phyloP scores from a whole-genome alignment of 2,329 filamentous ascomycete genomes.

The Colletotrichum horii region DNA sequence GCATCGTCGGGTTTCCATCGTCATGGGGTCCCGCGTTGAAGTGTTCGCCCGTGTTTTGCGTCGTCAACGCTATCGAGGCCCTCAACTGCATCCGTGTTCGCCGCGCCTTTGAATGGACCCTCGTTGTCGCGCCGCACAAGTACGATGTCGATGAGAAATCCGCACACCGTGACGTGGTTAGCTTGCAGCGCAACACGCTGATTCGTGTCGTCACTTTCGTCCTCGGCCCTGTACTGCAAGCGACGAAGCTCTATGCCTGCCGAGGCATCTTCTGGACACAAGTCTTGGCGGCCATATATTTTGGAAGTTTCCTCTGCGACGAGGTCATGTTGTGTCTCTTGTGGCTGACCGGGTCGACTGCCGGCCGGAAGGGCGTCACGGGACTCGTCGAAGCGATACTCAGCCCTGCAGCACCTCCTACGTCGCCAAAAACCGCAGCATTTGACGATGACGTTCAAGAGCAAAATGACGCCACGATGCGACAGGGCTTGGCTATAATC shows the following conservation, averaged over 20 bases:
- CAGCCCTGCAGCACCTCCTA: not conserved
- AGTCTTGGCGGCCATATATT: not conserved
- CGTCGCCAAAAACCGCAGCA: not conserved
- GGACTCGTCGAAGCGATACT: not conserved
- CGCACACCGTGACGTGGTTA: not conserved
- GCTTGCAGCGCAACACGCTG: not conserved
- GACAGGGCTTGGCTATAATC: not conserved
- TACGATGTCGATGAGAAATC: not conserved
- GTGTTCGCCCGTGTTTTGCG: not conserved
- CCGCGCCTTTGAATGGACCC: not conserved
- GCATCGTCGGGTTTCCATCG: not conserved
- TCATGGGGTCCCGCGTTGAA: not conserved
- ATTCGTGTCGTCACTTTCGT: not conserved
- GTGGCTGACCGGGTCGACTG: not conserved
- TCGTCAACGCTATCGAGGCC: not conserved
- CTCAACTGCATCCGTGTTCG: not conserved
- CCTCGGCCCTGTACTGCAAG: not conserved
- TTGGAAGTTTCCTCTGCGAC: not conserved
- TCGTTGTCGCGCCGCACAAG: not conserved
- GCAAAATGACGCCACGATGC: not conserved
- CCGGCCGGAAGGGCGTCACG: not conserved
- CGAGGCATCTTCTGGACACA: not conserved
- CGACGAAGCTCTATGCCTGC: not conserved
- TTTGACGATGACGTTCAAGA: not conserved
- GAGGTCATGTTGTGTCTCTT: not conserved